phyloP scores from a whole-genome alignment of 2,329 filamentous ascomycete genomes.

The Colletotrichum trifolii region DNA sequence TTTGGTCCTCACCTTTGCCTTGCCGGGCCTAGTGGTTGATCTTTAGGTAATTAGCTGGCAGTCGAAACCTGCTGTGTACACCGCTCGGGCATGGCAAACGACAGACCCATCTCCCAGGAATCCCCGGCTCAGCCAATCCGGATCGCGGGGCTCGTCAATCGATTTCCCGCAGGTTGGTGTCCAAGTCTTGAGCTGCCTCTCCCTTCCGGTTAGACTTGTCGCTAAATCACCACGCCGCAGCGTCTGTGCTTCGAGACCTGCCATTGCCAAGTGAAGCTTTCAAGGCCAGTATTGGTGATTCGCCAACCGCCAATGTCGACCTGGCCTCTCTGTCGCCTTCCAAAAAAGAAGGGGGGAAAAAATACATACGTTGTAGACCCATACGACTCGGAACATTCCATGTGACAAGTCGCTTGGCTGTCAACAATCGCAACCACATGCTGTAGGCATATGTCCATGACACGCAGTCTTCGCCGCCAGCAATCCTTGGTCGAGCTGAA shows the following conservation, averaged over 20 bases:
- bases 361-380: no score
- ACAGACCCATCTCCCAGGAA: constrained; percentile 16
- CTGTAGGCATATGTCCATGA: no score
- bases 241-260: constrained; percentile 30
- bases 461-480: no score
- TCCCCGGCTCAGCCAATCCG: constrained; percentile 18
- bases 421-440: no score
- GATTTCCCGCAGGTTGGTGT: constrained; percentile 22
- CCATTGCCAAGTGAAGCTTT: not conserved
- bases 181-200: not conserved
- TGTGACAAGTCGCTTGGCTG: no score
- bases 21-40: not conserved
- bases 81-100: constrained; percentile 17
- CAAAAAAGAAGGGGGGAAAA: no score
- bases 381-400: no score
- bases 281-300: constrained; percentile 5
- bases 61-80: constrained; percentile 21
- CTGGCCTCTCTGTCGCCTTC: no score
- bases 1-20: constrained; percentile 11
- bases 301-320: not conserved
- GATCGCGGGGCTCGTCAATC: constrained; percentile 13
- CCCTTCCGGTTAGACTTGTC: constrained; percentile 19
- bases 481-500: no score
- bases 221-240: constrained; percentile 5
- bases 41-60: not conserved